Base-by-base conservation (phyloP, 2,329 filamentous ascomycete genomes). In the Ascochyta koolunga region DNA sequence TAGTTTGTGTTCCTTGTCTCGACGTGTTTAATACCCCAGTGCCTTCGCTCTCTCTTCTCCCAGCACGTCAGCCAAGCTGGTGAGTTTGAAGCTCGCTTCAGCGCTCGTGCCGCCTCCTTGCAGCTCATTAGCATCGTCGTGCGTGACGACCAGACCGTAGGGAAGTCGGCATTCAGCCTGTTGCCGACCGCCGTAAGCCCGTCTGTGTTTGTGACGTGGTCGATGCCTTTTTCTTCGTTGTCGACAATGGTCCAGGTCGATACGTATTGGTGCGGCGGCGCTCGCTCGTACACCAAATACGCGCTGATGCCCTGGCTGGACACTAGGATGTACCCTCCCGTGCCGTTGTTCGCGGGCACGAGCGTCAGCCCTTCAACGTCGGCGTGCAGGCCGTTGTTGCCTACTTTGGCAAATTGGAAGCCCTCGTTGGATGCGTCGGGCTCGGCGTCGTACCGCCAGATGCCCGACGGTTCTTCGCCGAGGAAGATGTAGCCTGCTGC, bases 281-380 rank as follows among this genome's bases (percentile, higher is more conserved):
- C 77, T 6, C 81, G 76, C 5, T 76, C 74, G 66, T 83, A 83
- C 33, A 83, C 72, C 43, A 82, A 78, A 62, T 81, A 83, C 1
- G 80, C 77, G 51, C 80, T 83, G 27, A 83, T 79, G 3, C 82
- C 81, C 58, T 84, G 81, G 53, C 76, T 79, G 2, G 79, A 83
- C 5, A 82, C 80, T 15, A 84, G 67, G 21, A 84, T 75, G 65
- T 80, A 83, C 0, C 81, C 81, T 16, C 77, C 62, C 2, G 77
- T 65, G 0, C 76, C 71, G 0, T 70, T 76, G 39, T 74, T 65
- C 3, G 81, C 81, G n/a, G 77, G 72, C 0, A 83, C 75, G 0
- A 84, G 69, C 0, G 81, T 80, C 10, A 84, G 76, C 9, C 82
- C 82, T 55, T 84, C 82, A n/a, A 83, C 79, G 18, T 84, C 82